These are phyloP conservation scores for Acer campestre DNA, from an alignment of 345 rosid species.

Conservation along the genomic window DNA sequence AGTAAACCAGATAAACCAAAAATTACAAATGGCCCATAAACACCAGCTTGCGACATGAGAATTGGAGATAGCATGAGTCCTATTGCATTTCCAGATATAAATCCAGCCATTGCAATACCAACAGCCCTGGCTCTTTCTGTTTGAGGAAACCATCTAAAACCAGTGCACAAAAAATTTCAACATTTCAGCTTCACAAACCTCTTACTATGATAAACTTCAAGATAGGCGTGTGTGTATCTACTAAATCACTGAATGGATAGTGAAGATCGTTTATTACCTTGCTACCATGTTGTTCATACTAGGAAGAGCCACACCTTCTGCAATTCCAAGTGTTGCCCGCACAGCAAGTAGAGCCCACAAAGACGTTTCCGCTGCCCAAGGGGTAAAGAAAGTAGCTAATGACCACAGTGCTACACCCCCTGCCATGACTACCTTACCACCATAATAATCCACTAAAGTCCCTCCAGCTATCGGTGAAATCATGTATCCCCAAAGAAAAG, in stretches of 20 bases:
- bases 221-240: conserved; percentile 1
- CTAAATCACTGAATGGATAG: conserved; percentile 19
- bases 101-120: conserved; percentile 94
- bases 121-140: conserved; percentile 95
- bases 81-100: conserved; percentile 87
- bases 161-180: conserved; percentile 32
- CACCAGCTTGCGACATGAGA: conserved; percentile 85
- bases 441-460: conserved; percentile 85
- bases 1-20: conserved; percentile 92
- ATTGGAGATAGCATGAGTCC: conserved; percentile 89
- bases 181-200: conserved; percentile 28
- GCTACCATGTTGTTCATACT: conserved; percentile 98
- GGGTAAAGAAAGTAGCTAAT: conserved; percentile 84
- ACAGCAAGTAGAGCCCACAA: conserved; percentile 66
- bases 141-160: conserved; percentile 91
- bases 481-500: conserved; percentile 95
- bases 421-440: conserved; percentile 91
- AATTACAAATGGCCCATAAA: conserved; percentile 92
- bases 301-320: conserved; percentile 99
- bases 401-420: conserved; percentile 98
- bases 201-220: conserved; percentile 14
- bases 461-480: conserved; percentile 94
- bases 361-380: conserved; percentile 96
- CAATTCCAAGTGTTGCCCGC: conserved; percentile 83
- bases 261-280: conserved; percentile 51